A percentile compares a stretch with the other conserved stretches of the same genome.
Conservation (phyloP, 495 filamentous ascomycete species). For the Hypoxylon lienhwacheense region DNA sequence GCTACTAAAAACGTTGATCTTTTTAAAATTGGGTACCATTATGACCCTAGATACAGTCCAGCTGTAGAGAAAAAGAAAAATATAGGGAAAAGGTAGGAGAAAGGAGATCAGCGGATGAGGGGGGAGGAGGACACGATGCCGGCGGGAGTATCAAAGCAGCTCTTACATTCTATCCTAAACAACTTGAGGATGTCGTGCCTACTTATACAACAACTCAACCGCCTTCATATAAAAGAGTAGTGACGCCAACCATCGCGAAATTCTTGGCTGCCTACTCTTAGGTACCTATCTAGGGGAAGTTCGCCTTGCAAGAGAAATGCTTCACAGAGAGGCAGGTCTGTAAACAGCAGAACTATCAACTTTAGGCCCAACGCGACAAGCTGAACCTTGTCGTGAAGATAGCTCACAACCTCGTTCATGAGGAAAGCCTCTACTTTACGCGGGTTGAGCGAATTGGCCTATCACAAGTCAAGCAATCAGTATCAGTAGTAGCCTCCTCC, state of each 20-base stretch:
- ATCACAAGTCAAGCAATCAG: conserved; percentile 17
- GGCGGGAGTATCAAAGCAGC: conserved; percentile 13
- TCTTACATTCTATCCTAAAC: conserved; percentile 11
- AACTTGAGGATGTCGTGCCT: conserved; percentile 13
- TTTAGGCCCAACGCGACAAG: conserved; percentile 20
- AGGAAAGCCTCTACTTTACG: too few relatives aligned
- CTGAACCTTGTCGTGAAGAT: conserved; percentile 18
- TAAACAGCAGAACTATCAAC: conserved; percentile 4
- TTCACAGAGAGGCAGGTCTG: conserved; percentile 14
- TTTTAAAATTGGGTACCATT: conserved; percentile 36
- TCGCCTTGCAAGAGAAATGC: conserved; percentile 15
- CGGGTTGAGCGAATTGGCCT: conserved; percentile 28
- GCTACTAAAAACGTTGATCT: conserved; percentile 25
- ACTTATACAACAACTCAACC: conserved; percentile 27
- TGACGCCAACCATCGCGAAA: conserved; percentile 25
- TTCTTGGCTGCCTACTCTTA: conserved; percentile 27
- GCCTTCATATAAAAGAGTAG: conserved; percentile 4
- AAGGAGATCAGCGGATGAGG: conserved; percentile 25
- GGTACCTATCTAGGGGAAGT: conserved; percentile 18
- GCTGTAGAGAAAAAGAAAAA: conserved; percentile 28
- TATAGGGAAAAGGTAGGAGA: neutral
- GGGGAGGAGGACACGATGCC: conserved; percentile 4
- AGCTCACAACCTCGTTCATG: conserved; percentile 25
- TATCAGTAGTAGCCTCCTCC: conserved; percentile 24
- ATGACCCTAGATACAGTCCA: conserved; percentile 35